Base-by-base conservation (phyloP, 352 stramenopile genomes). In the Globisporangium recalcitrans region DNA sequence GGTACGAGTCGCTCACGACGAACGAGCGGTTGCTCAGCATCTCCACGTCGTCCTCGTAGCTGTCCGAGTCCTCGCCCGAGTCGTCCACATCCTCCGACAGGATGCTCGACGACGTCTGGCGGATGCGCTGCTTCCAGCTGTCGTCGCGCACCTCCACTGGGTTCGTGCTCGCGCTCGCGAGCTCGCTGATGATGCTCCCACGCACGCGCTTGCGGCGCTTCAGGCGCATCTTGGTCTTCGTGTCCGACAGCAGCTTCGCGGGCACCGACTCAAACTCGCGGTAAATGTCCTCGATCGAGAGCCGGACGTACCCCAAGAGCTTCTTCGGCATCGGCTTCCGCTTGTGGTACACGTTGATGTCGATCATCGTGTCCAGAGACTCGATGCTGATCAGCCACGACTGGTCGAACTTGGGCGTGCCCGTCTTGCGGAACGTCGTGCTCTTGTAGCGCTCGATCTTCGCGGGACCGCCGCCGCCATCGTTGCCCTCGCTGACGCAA, bases 241-340 rank as follows among this genome's bases (percentile, higher is more conserved):
- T 72, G 61, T 93, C 80, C 26, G 74, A 47, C 42, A 93, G 69
- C 16, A 93, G 67, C 62, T 91, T 88, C 13, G 76, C 77, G 8
- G 86, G 84, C 31, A 95, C 74, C 1, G 79, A 65, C 16, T 91
- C 73, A 53, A 93, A 95, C 32, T 93, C 76, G 38, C 82, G 81
- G 61, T 91, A 93, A 34, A 95, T 89, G n/a, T 95, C 81, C 46
- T 95, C 81, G 56, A 93, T 79, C 22, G 84, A 91, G 46, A 93
- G 81, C 4, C 76, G 73, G 46, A 93, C 64, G 58, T 72, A 85
- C 4, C 86, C 86, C 10, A 95, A 71, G 6, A 71, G 69, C 61
- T 95, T 95, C 62, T 91, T 90, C 31, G 81, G 76, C 34, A 93
- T 40, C n/a, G 86, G 86, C 68, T 92, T 92, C 34, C 86, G 84